Conservation (phyloP, 2,329 filamentous ascomycete genomes). For the Hypoxylon sp. region DNA sequence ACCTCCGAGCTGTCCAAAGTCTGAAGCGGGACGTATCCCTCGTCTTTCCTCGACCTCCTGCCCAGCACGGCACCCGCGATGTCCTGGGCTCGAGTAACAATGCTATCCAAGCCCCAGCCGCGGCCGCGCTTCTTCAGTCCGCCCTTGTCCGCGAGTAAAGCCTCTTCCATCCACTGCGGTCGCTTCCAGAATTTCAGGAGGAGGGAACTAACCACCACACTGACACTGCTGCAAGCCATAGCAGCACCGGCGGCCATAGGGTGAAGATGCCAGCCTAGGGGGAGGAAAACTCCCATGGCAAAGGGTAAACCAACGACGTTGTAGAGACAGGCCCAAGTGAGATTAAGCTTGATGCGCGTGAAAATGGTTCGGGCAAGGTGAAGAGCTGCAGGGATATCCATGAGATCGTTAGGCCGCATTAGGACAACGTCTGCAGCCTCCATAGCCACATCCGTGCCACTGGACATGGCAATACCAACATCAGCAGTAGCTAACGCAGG, state of each 20-base stretch:
- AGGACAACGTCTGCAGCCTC: constrained; percentile 96
- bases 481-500: constrained; percentile 93
- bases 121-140: constrained; percentile 60
- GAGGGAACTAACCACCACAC: constrained; percentile 87
- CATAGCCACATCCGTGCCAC: constrained; percentile 96
- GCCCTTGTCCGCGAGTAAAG: constrained; percentile 71
- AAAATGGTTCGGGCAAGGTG: constrained; percentile 89
- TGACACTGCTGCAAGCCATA: constrained; percentile 92
- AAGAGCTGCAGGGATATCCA: constrained; percentile 91
- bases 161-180: constrained; percentile 88
- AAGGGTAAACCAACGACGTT: constrained; percentile 93
- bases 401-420: constrained; percentile 91
- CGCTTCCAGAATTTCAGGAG: constrained; percentile 89
- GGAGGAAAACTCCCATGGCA: constrained; percentile 96
- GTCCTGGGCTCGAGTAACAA: constrained; percentile 62
- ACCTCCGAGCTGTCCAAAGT: constrained; percentile 61
- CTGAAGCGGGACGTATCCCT: constrained; percentile 73
- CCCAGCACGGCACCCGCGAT: constrained; percentile 57
- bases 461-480: constrained; percentile 92
- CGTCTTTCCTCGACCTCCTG: constrained; percentile 59
- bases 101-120: constrained; percentile 59
- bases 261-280: constrained; percentile 88
- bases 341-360: constrained; percentile 91
- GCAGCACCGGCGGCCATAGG: constrained; percentile 95
- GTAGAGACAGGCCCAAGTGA: constrained; percentile 93